phyloP scores from a whole-genome alignment of 148 eudicot genomes.

The Nepenthes gracilis region DNA sequence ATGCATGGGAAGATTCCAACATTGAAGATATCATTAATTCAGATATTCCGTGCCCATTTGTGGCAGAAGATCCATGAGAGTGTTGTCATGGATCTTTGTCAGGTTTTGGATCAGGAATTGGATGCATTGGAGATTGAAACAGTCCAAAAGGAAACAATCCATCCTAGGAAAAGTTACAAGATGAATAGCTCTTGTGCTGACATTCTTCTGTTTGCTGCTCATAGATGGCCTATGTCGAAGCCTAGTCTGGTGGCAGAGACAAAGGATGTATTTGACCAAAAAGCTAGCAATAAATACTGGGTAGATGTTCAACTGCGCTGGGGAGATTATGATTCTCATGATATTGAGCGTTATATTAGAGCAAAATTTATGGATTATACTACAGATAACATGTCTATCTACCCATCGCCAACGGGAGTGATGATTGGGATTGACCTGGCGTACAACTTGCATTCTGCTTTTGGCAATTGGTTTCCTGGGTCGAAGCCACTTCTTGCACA shows the following conservation, averaged over 20 bases:
- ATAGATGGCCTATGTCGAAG: slow-evolving; percentile 99
- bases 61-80: slow-evolving; percentile 99
- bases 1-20: slow-evolving; percentile 99
- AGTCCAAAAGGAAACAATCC: slow-evolving; percentile 97
- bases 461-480: slow-evolving; percentile 99
- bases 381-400: slow-evolving; percentile 98
- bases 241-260: slow-evolving; percentile 98
- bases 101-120: slow-evolving; percentile 94
- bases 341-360: slow-evolving; percentile 93
- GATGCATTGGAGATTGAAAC: slow-evolving; percentile 98
- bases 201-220: slow-evolving; percentile 96
- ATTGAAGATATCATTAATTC: slow-evolving; percentile 89
- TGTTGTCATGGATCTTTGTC: slow-evolving; percentile 99
- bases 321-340: slow-evolving; percentile 99
- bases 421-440: slow-evolving; percentile 98
- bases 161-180: slow-evolving; percentile 98
- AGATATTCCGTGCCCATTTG: slow-evolving; percentile 99
- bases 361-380: slow-evolving; percentile 99
- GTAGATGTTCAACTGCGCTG: slow-evolving; percentile 98
- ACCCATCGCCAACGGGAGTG: slow-evolving; percentile 97
- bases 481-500: slow-evolving; percentile 94
- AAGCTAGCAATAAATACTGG: slow-evolving; percentile 98
- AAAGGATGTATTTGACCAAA: slow-evolving; percentile 97
- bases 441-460: slow-evolving; percentile 98
- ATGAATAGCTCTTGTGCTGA: slow-evolving; percentile 99